phyloP scores from a whole-genome alignment of 352 stramenopile genomes.

The Phytophthora multivora region DNA sequence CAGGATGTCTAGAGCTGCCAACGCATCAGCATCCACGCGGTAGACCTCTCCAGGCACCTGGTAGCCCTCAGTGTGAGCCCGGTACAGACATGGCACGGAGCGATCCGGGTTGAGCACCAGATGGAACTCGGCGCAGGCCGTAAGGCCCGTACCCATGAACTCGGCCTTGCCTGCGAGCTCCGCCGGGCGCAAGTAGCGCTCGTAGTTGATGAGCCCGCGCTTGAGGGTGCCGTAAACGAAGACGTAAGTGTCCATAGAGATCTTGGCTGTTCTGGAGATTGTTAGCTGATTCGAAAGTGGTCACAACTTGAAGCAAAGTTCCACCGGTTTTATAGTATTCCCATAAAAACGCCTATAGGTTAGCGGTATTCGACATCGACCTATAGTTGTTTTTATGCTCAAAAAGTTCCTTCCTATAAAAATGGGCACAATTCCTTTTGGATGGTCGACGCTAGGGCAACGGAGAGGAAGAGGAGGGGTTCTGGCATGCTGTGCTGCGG shows the following conservation, averaged over 20 bases:
- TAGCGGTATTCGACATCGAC: not conserved
- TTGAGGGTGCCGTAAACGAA: slow-evolving; percentile 86
- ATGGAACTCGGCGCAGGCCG: slow-evolving; percentile 46
- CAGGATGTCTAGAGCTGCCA: slow-evolving; percentile 72
- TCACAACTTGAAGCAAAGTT: slow-evolving; percentile 1
- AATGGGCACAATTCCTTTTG: slow-evolving; percentile 8
- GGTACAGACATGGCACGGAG: slow-evolving; percentile 65
- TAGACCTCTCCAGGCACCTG: slow-evolving; percentile 66
- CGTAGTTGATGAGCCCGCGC: slow-evolving; percentile 72
- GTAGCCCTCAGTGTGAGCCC: slow-evolving; percentile 44
- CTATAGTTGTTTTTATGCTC: no score
- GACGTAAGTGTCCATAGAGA: slow-evolving; percentile 55
- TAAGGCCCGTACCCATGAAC: slow-evolving; percentile 54
- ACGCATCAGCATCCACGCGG: slow-evolving; percentile 54
- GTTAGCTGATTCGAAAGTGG: slow-evolving; percentile 5
- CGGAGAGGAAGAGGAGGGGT: slow-evolving; percentile 7
- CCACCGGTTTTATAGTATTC: no score
- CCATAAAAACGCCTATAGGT: slow-evolving; percentile 5
- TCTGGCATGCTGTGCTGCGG: not conserved
- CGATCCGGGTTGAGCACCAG: slow-evolving; percentile 65
- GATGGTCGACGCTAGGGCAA: not conserved
- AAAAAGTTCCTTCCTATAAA: no score
- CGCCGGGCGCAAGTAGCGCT: slow-evolving; percentile 63
- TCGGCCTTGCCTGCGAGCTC: slow-evolving; percentile 50
- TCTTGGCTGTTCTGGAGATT: slow-evolving; percentile 4